Conservation (phyloP, 2,329 filamentous ascomycete genomes). For the Didymellaceae sp. region DNA sequence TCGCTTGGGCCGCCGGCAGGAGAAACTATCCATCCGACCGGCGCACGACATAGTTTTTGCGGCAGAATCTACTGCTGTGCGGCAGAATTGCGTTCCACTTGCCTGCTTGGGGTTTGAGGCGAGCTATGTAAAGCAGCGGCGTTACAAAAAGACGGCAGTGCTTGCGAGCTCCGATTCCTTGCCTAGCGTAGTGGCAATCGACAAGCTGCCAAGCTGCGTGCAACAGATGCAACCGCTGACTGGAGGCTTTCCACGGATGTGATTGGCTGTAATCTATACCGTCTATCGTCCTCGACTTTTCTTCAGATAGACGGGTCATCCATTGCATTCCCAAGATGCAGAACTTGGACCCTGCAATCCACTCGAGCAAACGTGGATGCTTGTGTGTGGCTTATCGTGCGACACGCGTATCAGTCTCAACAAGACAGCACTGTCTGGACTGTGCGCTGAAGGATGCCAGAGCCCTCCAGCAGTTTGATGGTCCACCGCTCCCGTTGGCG, state of each 20-base stretch:
- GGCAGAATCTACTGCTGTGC: too few relatives aligned
- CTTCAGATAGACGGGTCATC: neutral
- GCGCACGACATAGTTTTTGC: neutral
- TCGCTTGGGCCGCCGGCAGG: neutral
- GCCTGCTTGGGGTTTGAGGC: neutral
- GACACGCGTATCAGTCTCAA: neutral
- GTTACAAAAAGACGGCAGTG: neutral
- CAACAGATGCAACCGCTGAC: neutral
- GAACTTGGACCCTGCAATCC: too few relatives aligned
- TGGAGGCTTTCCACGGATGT: neutral
- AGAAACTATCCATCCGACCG: neutral
- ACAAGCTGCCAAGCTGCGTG: neutral
- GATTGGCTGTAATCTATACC: neutral
- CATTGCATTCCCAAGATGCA: neutral
- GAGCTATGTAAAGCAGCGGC: neutral
- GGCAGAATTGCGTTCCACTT: neutral
- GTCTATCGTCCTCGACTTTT: neutral
- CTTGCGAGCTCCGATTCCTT: neutral
- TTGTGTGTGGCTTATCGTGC: neutral
- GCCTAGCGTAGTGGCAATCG: neutral
- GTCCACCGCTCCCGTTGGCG: neutral
- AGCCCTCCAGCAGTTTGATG: neutral
- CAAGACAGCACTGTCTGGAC: neutral
- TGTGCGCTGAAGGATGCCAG: neutral
- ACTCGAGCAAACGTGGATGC: too few relatives aligned